Base-by-base conservation (phyloP, 352 stramenopile species). In the Phytophthora pistaciae region DNA sequence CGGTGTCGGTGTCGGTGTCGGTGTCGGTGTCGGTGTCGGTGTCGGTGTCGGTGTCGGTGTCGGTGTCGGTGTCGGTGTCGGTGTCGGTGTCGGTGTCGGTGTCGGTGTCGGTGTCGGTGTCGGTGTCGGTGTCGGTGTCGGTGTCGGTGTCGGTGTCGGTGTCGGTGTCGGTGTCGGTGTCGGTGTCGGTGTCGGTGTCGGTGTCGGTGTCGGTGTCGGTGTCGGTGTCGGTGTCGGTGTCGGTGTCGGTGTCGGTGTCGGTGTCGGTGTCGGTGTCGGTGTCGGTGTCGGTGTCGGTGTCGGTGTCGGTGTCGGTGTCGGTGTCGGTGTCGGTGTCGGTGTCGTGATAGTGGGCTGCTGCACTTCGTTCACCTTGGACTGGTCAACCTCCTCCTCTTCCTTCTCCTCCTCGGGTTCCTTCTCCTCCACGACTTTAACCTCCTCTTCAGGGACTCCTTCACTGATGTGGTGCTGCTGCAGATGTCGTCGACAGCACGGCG, bases 281-380 rank as follows among this genome's bases (percentile, higher is more conserved):
- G 31, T 44, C 36, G 36, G 36, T 18, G 36, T 44, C 4, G 36
- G 25, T 27, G 25, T 23, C 16, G 33, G 11, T 33, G 31, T 44
- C 36, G 36, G 36, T 18, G 36, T 44, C 4, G 36, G 25, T 27
- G 25, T 23, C 16, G 33, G 11, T 33, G 31, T 44, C 36, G 36
- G 36, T 18, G 36, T 44, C 4, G 36, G 25, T 27, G 25, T 23
- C 16, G 33, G 11, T 33, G 31, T 44, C 36, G 36, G 10, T 18
- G 38, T 46, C 3, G 38, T 49, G 42, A 20, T 38, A 27, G 69
- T 71, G 8, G 68, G 42, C 16, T 53, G 40, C 13, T 54, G 25
- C 25, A 75, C 60, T 8, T 72, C 50, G 33, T 66, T 66, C 52
- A 68, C 56, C 33, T 77, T 76, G 16, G 29, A 25, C 13, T n/a